phyloP scores from a whole-genome alignment of 2,329 filamentous ascomycete genomes.

The Fusarium chuoi region DNA sequence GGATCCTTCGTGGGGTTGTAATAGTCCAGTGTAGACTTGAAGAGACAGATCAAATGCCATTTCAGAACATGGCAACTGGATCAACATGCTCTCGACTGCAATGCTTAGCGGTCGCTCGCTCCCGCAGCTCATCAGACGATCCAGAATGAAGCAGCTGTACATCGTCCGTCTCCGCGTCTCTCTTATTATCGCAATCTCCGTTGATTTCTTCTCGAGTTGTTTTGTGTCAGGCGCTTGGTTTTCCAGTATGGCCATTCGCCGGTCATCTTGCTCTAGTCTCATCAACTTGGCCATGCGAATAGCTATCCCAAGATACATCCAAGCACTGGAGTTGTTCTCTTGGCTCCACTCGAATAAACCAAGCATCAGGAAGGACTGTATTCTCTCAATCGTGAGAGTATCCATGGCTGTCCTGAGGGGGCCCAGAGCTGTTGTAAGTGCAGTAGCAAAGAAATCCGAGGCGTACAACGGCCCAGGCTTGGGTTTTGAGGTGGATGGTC shows the following conservation, averaged over 20 bases:
- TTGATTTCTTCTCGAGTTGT: neutral
- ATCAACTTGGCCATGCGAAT: constrained; percentile 11
- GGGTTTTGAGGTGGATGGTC: neutral
- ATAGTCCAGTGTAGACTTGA: constrained; percentile 64
- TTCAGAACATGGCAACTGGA: constrained; percentile 15
- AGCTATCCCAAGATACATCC: constrained; percentile 7
- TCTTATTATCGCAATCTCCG: constrained; percentile 2
- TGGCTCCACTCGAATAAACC: constrained; percentile 11
- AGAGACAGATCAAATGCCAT: constrained; percentile 69
- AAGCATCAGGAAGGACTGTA: constrained; percentile 15
- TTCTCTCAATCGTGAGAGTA: neutral
- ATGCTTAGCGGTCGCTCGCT: constrained; percentile 70
- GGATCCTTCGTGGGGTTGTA: constrained; percentile 42
- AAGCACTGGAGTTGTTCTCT: neutral
- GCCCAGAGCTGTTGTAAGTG: constrained; percentile 5
- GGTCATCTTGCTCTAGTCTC: constrained; percentile 11
- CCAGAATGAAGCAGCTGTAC: constrained; percentile 79
- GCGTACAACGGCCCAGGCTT: neutral
- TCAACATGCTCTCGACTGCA: constrained; percentile 53
- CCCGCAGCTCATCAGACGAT: constrained; percentile 74
- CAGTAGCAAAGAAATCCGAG: constrained; percentile 1
- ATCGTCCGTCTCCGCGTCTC: constrained; percentile 72
- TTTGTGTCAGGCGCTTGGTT: neutral
- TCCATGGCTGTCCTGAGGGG: constrained; percentile 1
- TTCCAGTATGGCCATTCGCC: neutral